Base-by-base conservation (phyloP, 208 protist genomes). In the Leishmania guyanensis region DNA sequence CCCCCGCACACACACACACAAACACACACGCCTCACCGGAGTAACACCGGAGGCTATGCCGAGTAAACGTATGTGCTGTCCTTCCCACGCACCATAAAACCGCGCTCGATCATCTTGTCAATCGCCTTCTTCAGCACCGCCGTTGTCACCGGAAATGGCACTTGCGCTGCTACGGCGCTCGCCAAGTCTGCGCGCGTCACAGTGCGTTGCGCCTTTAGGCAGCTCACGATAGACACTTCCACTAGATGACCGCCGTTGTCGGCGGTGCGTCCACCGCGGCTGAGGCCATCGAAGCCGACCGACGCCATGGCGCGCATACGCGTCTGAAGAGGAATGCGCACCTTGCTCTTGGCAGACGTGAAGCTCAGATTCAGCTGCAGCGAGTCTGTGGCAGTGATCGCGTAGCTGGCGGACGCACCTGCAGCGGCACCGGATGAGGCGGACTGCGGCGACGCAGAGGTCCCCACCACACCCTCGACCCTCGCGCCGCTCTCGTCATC, bases 31-130 rank as follows among this genome's bases (percentile, higher is more conserved):
- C 12, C n/a, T 3, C 6, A 16, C n/a, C 53, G 20, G 29, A 65
- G 20, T 22, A 20, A 58, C 70, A 39, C 33, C 4, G 14, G 33
- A 43, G 54, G 22, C 90, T 93, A 99, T 9, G 94, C 91, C n/a
- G 98, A 81, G 80, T 99, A 99, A n/a, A 79, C 75, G 90, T 99
- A 99, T 16, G 77, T 75, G 53, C 74, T 88, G 16, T 88, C 62
- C 56, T 96, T 86, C 36, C 91, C 91, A 50, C 98, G 92, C 77
- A 94, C 89, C 29, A 99, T 50, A 84, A 99, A 99, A 39, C 98
- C 98, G 29, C 98, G 93, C 29, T 99, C 97, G 73, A 99, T 97
- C 64, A 99, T 85, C 62, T 85, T 92, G 78, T 99, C 98, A 10
- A 99, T 95, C 9, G 94, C 78, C 81, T 97, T 97, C 90, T 99